phyloP scores from a whole-genome alignment of 495 filamentous ascomycete species.

The Achaetomiella virescens region DNA sequence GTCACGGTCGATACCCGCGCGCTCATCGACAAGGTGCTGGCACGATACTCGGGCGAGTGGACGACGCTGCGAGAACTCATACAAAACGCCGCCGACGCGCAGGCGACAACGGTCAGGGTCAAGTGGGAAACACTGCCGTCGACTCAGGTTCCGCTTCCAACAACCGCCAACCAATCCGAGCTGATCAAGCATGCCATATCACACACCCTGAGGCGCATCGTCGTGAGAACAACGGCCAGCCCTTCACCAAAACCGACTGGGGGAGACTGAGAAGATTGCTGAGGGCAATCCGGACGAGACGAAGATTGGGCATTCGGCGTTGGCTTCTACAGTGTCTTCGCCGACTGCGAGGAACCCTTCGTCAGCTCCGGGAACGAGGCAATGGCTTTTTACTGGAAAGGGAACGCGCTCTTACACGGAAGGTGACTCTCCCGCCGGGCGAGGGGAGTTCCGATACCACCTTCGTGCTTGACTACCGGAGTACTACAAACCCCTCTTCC shows the following conservation, averaged over 20 bases:
- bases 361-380: slow-evolving; percentile 83
- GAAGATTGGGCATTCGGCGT: slow-evolving; percentile 99
- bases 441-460: slow-evolving; percentile 65
- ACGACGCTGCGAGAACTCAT: slow-evolving; percentile 83
- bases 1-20: slow-evolving; percentile 97
- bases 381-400: slow-evolving; percentile 99
- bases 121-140: slow-evolving; percentile 86
- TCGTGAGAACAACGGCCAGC: slow-evolving; percentile 85
- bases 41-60: slow-evolving; percentile 93
- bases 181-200: slow-evolving; percentile 74
- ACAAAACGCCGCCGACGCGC: slow-evolving; percentile 95
- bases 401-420: slow-evolving; percentile 88
- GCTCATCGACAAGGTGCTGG: slow-evolving; percentile 94
- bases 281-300: slow-evolving; percentile 98
- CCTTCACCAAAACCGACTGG: slow-evolving; percentile 88
- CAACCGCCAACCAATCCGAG: slow-evolving; percentile 57
- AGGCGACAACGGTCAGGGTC: slow-evolving; percentile 80
- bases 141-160: slow-evolving; percentile 63
- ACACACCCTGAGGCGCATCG: slow-evolving; percentile 71
- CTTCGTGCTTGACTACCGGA: slow-evolving; percentile 90
- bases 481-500: slow-evolving; percentile 77
- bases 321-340: slow-evolving; percentile 97
- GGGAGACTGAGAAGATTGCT: slow-evolving; percentile 83
- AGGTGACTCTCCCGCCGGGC: slow-evolving; percentile 58
- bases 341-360: slow-evolving; percentile 96